Conservation (phyloP, 257 asterid genomes). For the Sherardia arvensis region DNA sequence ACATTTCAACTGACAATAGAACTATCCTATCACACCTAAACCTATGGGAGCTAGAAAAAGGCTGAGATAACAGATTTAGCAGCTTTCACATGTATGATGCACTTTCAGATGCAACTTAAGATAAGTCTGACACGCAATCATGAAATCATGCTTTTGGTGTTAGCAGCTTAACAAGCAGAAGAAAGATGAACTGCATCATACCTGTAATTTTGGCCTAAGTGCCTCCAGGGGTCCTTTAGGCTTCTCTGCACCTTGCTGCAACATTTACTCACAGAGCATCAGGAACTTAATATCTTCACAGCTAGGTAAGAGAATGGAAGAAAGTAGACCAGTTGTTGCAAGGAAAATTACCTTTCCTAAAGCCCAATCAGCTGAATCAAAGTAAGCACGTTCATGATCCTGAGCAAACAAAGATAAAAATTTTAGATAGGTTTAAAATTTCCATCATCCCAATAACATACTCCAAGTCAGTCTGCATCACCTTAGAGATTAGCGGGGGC, state of each 20-base stretch:
- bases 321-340: neutral
- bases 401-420: conserved; percentile 22
- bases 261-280: conserved; percentile 3
- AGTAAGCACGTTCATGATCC: conserved; percentile 99
- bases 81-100: neutral
- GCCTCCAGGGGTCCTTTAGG: conserved; percentile 99
- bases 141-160: neutral
- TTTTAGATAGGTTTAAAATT: neutral
- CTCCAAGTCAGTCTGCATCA: conserved; percentile 4
- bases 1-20: neutral
- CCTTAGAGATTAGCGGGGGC: conserved; percentile 95
- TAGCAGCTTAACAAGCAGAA: neutral
- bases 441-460: neutral
- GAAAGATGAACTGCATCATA: conserved; percentile 10
- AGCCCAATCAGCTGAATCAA: conserved; percentile 99
- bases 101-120: neutral
- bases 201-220: conserved; percentile 99
- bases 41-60: neutral
- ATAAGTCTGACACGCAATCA: neutral
- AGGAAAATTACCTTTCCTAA: conserved; percentile 70
- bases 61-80: neutral
- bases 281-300: neutral
- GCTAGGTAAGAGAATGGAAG: conserved; percentile 2
- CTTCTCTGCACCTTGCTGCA: conserved; percentile 93
- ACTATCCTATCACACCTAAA: no score